Base-by-base conservation (phyloP, 2,329 filamentous ascomycete species). In the Mycosphaerella sp. region DNA sequence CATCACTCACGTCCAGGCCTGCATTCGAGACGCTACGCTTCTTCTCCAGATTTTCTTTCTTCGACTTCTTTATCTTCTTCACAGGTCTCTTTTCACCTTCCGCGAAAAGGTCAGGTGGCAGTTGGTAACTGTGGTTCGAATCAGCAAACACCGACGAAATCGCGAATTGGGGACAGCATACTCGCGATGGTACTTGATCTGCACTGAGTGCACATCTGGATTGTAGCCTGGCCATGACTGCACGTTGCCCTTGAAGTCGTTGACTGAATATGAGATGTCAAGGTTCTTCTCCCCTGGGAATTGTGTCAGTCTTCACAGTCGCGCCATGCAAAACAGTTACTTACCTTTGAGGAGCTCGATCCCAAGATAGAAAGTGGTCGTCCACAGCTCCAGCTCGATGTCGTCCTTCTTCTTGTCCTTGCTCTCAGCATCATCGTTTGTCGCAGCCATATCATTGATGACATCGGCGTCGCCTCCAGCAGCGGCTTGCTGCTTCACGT, bases 351-450 rank as follows among this genome's bases (percentile, higher is more conserved):
- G 77, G 49, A 96, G 72, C 62, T 91, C 86, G 42, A 97, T 77
- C 32, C 93, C 93, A 64, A 98, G 89, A 66, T 97, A 98, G 68
- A 90, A 91, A 1, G 90, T 96, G 18, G 89, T 89, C 0, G 91
- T 97, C 67, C 87, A 95, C 25, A 97, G 72, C 41, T 75, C 77
- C 47, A 72, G 70, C 30, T 71, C 69, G 54, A 73, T 70, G 21
- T 73, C 68, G 25, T 64, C 68, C 36, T 69, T 68, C 25, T 65
- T 62, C 36, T 68, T 64, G 37, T 34, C 30, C 68, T 37, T 69
- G 68, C 25, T 65, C 35, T 68, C 65, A 36, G 13, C 41, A 21
- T 52, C 46, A 10, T 69, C 67, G 32, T 67, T 44, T 16, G 45
- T 42, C 17, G 50, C 39, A 3, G 65, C 64, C 40, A 72, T 16